Base-by-base conservation (phyloP, 345 rosid species). In the Brassica carinata region DNA sequence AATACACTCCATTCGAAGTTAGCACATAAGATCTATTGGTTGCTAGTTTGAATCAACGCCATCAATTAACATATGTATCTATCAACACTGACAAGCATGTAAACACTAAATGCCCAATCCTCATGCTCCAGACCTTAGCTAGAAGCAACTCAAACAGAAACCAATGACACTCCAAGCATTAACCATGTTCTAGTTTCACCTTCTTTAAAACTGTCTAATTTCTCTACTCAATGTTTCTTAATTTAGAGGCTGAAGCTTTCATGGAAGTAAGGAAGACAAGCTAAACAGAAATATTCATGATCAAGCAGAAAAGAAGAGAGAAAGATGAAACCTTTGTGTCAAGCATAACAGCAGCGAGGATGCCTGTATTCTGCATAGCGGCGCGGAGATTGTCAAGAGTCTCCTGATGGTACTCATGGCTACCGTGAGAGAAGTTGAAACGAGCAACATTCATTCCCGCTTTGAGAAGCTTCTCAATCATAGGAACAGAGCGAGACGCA, bases 401-500 rank as follows among this genome's bases (percentile, higher is more conserved):
- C 76, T 73, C 67, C 33, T 73, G 76, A 8, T 73, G 76, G 18
- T 73, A 73, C 76, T 73, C 76, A 26, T 73, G 76, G 8, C 67
- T 59, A 0, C 76, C 76, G 5, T 73, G 76, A 7, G 76, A 73
- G 58, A 73, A 73, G 7, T 73, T 73, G 68, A 73, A 73, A 13
- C 76, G 76, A 73, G 76, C 76, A 1, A 73, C 76, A 23, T 26
- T 73, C 76, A 73, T 73, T 4, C 76, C 76, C 0, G 76, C 76
- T n/a, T 0, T 73, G 1, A 73, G 36, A 73, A 73, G 76, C 68
- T 73, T 73, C 76, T 73, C 90, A 15, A 87, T 38, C 90, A 89
- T 89, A 19, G 82, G 69, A 29, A 89, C 87, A 26, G 90, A 81
- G 17, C 92, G 80, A 5, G 92, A 87, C 1, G 90, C 87, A 43